These are phyloP conservation scores for Setomelanomma holmii DNA, from an alignment of 2,329 filamentous ascomycete genomes.

Conservation along the genomic window DNA sequence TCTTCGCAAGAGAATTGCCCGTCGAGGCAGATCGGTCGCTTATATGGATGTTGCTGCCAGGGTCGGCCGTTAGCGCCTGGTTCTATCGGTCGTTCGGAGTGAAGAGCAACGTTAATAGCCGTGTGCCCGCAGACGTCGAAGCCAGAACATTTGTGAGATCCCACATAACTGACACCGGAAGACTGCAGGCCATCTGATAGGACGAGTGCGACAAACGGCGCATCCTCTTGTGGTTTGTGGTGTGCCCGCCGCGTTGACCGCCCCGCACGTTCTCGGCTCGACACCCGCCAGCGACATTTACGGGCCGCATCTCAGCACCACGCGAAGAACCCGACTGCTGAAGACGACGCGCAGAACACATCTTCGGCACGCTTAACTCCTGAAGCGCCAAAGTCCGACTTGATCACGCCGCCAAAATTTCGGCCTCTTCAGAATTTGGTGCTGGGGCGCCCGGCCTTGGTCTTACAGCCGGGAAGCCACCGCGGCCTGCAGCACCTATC, in stretches of 20 bases:
- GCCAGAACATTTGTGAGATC: neutral
- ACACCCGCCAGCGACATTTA: slow-evolving; percentile 1
- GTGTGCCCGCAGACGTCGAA: slow-evolving; percentile 3
- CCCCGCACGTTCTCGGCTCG: slow-evolving; percentile 3
- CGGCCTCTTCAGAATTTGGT: slow-evolving; percentile 25
- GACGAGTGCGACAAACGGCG: neutral
- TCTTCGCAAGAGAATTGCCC: neutral
- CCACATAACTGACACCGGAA: neutral
- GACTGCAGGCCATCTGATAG: neutral
- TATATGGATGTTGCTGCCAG: slow-evolving; percentile 5
- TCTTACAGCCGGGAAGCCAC: slow-evolving; percentile 26
- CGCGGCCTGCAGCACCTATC: slow-evolving; percentile 26
- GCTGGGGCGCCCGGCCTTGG: slow-evolving; percentile 29
- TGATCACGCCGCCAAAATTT: slow-evolving; percentile 39
- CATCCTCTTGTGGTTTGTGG: neutral
- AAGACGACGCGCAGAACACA: slow-evolving; percentile 1
- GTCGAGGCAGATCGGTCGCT: neutral
- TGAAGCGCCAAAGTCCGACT: neutral
- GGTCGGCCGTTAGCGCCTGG: slow-evolving; percentile 2
- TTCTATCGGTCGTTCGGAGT: neutral
- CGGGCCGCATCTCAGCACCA: slow-evolving; percentile 4
- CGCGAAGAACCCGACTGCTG: neutral
- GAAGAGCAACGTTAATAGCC: slow-evolving; percentile 7
- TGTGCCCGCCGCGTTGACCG: neutral
- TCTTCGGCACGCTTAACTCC: neutral